Percentiles rank a stretch among this genome's conserved stretches.
Evolutionary conservation across 495 filamentous ascomycete species (phyloP).

Genomic region (Paragyromitra xinjiangensis): DNA sequence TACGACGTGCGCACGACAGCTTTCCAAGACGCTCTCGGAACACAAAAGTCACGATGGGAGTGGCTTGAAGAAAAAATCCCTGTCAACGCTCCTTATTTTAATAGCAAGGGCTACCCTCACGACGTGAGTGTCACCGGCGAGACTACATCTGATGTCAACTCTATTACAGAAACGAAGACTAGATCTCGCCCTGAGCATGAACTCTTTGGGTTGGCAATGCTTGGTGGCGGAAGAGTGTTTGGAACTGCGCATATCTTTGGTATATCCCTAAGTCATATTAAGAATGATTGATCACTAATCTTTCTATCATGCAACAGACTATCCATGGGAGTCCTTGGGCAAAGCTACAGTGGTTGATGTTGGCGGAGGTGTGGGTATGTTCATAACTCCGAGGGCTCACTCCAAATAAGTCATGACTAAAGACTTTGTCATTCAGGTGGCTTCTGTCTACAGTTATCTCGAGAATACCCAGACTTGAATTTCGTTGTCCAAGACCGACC

Average conservation of each 20-base stretch:
- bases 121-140: constrained; percentile 36
- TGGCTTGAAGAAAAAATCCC: constrained; percentile 58
- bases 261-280: neutral
- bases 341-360: constrained; percentile 60
- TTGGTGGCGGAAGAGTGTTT: constrained; percentile 58
- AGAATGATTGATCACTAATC: neutral
- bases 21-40: constrained; percentile 58
- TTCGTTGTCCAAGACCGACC: constrained; percentile 61
- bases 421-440: constrained; percentile 49
- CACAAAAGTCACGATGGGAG: constrained; percentile 58
- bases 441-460: constrained; percentile 57
- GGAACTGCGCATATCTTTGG: constrained; percentile 58
- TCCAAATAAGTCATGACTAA: neutral
- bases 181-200: constrained; percentile 57
- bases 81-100: constrained; percentile 26
- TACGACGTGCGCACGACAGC: constrained; percentile 57
- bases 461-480: constrained; percentile 56
- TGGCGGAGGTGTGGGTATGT: constrained; percentile 60
- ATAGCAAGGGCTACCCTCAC: constrained; percentile 33
- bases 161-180: neutral
- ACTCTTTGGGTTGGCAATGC: constrained; percentile 58
- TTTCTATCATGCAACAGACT: constrained; percentile 50
- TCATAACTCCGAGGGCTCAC: constrained; percentile 36
- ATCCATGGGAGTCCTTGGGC: constrained; percentile 59
- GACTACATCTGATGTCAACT: constrained; percentile 8